Evolutionary conservation across 1,284 basidiomycete species (phyloP).

Genomic region (Naganishia sp.): DNA sequence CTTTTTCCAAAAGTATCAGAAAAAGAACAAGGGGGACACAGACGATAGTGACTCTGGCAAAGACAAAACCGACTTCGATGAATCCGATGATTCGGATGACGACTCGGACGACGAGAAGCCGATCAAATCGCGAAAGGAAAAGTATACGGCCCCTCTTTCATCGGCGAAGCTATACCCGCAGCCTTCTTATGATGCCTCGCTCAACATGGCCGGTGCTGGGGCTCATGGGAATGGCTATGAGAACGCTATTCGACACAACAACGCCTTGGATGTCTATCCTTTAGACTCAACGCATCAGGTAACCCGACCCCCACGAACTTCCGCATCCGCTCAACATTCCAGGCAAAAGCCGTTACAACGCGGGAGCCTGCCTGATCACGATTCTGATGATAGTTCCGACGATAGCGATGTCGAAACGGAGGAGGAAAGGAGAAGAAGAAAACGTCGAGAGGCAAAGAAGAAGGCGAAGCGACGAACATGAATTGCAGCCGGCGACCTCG

Average conservation of each 20-base stretch:
- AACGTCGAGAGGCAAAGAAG: slow-evolving; percentile 11
- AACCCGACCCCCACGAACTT: not conserved
- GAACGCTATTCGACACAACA: not conserved
- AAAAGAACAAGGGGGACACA: slow-evolving; percentile 2
- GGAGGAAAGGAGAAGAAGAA: slow-evolving; percentile 2
- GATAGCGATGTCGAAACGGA: slow-evolving; percentile 14
- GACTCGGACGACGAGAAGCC: slow-evolving; percentile 11
- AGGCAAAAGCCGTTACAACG: not conserved
- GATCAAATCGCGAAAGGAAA: not conserved
- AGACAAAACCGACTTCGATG: not conserved
- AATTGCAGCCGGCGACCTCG: too few relatives aligned
- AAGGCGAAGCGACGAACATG: not conserved
- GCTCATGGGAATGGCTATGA: slow-evolving; percentile 7
- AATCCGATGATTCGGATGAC: not conserved
- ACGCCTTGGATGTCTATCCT: slow-evolving; percentile 7
- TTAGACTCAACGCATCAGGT: not conserved
- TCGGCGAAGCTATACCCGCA: not conserved
- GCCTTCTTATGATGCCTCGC: not conserved
- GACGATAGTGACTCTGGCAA: not conserved
- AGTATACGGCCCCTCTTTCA: not conserved
- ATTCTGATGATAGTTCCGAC: slow-evolving; percentile 8
- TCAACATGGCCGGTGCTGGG: not conserved
- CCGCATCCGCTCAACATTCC: not conserved
- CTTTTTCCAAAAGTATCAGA: slow-evolving; percentile 2
- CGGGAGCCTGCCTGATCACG: not conserved